Conservation (phyloP, 768 basidiomycete species). For the Harrya chromipes region DNA sequence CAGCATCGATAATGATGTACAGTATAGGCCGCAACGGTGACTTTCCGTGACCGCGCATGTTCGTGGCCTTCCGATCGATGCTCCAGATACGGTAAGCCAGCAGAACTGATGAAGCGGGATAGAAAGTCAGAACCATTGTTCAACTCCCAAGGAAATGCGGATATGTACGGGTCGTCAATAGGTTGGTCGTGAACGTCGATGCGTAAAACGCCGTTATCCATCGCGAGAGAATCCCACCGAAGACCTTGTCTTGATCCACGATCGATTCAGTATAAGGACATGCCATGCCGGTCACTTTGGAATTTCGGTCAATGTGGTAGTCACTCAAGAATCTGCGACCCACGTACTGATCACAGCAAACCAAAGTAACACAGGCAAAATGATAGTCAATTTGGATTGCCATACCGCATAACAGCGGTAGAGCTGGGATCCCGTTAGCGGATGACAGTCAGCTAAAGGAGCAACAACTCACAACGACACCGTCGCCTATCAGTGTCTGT, state of each 20-base stretch:
- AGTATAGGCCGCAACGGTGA: conserved; percentile 10
- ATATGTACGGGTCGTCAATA: conserved; percentile 25
- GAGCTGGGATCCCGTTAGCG: neutral
- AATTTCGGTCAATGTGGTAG: neutral
- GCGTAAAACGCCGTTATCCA: conserved; percentile 36
- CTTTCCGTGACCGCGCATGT: conserved; percentile 1
- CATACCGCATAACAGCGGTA: conserved; percentile 7
- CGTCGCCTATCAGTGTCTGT: conserved; percentile 4
- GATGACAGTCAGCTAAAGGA: neutral
- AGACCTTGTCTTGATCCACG: conserved; percentile 14
- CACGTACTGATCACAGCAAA: neutral
- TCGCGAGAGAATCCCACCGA: conserved; percentile 17
- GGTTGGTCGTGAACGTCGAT: conserved; percentile 29
- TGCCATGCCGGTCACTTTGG: conserved; percentile 13
- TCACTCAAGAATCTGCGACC: too few relatives aligned
- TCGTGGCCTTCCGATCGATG: conserved; percentile 18
- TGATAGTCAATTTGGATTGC: neutral
- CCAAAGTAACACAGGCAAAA: conserved; percentile 8
- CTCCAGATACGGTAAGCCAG: conserved; percentile 26
- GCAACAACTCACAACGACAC: conserved; percentile 1
- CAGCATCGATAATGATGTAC: conserved; percentile 34
- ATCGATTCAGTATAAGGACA: conserved; percentile 14
- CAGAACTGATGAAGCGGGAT: conserved; percentile 11
- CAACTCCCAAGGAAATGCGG: neutral
- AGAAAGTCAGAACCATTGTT: neutral